Conservation (phyloP, 2,329 filamentous ascomycete species). For the Colletotrichum aenigma region DNA sequence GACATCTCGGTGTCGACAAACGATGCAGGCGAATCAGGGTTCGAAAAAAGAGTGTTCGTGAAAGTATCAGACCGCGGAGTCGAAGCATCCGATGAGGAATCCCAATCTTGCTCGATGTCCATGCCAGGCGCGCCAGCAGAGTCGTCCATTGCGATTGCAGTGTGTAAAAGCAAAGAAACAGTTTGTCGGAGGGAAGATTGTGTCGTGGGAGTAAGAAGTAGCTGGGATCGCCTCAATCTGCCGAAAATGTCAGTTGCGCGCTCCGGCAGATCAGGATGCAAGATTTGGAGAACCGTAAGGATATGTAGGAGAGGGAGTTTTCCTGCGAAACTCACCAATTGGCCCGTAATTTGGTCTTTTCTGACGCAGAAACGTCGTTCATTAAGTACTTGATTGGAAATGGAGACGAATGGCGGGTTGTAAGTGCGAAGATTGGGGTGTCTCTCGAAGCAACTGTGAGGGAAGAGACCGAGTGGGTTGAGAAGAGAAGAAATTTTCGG, state of each 20-base stretch:
- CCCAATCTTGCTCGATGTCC: not conserved
- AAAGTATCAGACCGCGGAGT: not conserved
- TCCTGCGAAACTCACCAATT: not conserved
- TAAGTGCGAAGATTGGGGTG: not conserved
- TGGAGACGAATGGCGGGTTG: not conserved
- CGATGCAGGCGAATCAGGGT: not conserved
- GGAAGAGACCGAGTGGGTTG: not conserved
- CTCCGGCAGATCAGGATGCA: not conserved
- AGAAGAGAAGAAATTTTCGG: not conserved
- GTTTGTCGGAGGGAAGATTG: not conserved
- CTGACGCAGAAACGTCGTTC: not conserved
- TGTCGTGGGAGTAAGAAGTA: not conserved
- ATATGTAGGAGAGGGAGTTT: no score
- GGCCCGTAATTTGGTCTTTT: not conserved
- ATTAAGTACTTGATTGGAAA: not conserved
- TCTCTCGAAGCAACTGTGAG: not conserved
- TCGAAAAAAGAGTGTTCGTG: not conserved
- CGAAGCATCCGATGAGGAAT: not conserved
- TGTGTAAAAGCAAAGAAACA: not conserved
- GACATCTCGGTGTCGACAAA: not conserved
- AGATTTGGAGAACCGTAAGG: not conserved
- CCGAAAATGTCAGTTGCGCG: not conserved
- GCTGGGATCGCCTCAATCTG: not conserved
- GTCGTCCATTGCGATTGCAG: not conserved
- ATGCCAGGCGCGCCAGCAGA: not conserved